Base-by-base conservation (phyloP, 768 basidiomycete species). In the Calocybe cyanea region DNA sequence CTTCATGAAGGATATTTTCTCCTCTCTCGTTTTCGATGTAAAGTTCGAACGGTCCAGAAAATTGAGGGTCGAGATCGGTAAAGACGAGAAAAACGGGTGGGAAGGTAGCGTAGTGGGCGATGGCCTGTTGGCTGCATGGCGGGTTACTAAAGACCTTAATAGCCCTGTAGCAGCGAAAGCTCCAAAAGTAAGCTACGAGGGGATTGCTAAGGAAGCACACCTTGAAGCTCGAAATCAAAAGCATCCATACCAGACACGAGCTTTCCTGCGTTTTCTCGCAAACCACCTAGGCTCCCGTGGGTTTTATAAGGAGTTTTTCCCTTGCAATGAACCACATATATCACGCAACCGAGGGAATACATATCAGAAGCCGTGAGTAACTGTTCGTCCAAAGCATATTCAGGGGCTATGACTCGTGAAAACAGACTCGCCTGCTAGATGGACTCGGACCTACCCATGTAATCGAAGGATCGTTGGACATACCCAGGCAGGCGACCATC, bases 31-130 rank as follows among this genome's bases (percentile, higher is more conserved):
- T 65, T 97, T 96, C 0, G 91, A 81, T 0, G 93, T 90, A 61
- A 98, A 99, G 47, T 86, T 95, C 3, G 94, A 90, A 11, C 95
- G 83, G 58, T 98, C 95, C 43, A 99, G 71, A 68, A 98, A 99
- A 59, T 92, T 93, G 24, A 99, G 76, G 0, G 95, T 98, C 2
- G 91, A 94, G 18, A 98, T 93, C 6, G 95, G 91, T 9, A 98
- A 72, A 3, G 92, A 95, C 1, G 91, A 94, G 69, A 99, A 98
- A 73, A 94, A 97, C 0, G 92, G 62, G 58, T 92, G 85, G 0
- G 85, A 78, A 3, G 92, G 86, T 19, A 98, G 77, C 2, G 86
- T 81, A 2, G 80, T 71, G 5, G 95, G 89, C 0, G 84, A 82
- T 18, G 92, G 85, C 30, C 96, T 72, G 37, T 70, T 74, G 32